Evolutionary conservation across 2,329 filamentous ascomycete genomes (phyloP).

Genomic region (Clonostachys rosea): DNA sequence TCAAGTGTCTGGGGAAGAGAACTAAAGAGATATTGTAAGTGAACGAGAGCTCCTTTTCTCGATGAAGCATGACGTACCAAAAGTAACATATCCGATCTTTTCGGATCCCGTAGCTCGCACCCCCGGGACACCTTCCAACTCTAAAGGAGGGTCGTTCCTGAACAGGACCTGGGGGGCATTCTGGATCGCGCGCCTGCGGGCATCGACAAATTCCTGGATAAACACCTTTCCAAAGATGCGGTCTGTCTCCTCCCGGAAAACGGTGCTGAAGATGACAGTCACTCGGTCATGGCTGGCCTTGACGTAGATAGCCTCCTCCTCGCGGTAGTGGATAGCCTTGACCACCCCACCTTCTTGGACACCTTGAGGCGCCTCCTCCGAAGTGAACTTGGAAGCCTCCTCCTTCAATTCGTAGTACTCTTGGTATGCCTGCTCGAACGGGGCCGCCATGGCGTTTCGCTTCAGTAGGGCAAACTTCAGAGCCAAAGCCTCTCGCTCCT

Average conservation of each 20-base stretch:
- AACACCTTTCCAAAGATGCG: slow-evolving; percentile 97
- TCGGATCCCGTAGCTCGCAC: slow-evolving; percentile 70
- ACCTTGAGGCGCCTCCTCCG: slow-evolving; percentile 89
- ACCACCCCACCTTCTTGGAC: slow-evolving; percentile 85
- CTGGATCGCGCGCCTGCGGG: slow-evolving; percentile 88
- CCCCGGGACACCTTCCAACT: slow-evolving; percentile 84
- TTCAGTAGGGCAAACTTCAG: slow-evolving; percentile 87
- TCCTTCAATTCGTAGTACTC: slow-evolving; percentile 84
- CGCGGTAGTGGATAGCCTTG: slow-evolving; percentile 96
- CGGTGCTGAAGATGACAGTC: slow-evolving; percentile 97
- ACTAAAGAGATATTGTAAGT: slow-evolving; percentile 46
- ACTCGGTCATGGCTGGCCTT: slow-evolving; percentile 97
- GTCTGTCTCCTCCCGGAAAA: slow-evolving; percentile 97
- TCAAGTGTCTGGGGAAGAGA: slow-evolving; percentile 91
- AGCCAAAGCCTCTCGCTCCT: slow-evolving; percentile 82
- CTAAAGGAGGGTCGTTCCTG: slow-evolving; percentile 88
- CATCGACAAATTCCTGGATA: slow-evolving; percentile 97
- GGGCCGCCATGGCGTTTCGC: slow-evolving; percentile 97
- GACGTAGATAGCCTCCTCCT: slow-evolving; percentile 98
- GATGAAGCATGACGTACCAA: slow-evolving; percentile 56
- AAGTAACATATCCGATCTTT: slow-evolving; percentile 96
- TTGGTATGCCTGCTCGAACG: slow-evolving; percentile 94
- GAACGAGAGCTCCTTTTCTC: neutral
- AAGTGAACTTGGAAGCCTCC: slow-evolving; percentile 87
- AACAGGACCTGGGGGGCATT: slow-evolving; percentile 98